These are phyloP conservation scores for Aethionema arabicum DNA, from an alignment of 345 rosid genomes.

Conservation along the genomic window DNA sequence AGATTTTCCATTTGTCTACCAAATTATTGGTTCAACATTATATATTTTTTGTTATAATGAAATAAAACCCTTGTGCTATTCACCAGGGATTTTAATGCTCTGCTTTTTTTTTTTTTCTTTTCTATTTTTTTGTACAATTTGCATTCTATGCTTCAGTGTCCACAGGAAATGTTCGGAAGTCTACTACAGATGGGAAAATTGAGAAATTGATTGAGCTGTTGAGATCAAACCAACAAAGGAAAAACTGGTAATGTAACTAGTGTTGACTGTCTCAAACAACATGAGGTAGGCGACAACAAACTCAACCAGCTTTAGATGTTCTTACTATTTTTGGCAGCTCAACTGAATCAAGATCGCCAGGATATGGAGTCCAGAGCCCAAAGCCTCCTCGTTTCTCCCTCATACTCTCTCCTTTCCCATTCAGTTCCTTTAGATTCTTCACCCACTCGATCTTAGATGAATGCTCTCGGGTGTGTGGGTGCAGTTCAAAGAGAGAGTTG, in stretches of 20 bases:
- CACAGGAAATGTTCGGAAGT: too few species aligned
- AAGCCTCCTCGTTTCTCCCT: constrained; percentile 87
- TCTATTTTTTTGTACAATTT: too few species aligned
- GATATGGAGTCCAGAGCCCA: constrained; percentile 94
- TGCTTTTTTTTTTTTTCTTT: background rate
- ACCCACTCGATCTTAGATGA: constrained; percentile 98
- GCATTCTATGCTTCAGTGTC: too few species aligned
- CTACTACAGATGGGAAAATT: too few species aligned
- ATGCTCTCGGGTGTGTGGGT: constrained; percentile 93
- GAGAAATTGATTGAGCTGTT: background rate
- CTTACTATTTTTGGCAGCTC: constrained; percentile 63
- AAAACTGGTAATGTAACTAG: background rate
- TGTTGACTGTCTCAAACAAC: constrained; percentile 20
- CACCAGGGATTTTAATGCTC: constrained; percentile 1
- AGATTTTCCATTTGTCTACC: background rate
- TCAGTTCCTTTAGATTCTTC: constrained; percentile 63
- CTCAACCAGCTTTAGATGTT: constrained; percentile 87
- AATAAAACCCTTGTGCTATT: too few species aligned
- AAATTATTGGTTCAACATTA: constrained; percentile 4
- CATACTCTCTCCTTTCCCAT: constrained; percentile 76
- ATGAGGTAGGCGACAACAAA: too few species aligned
- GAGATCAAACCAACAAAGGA: constrained; percentile 5
- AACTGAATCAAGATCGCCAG: constrained; percentile 70
- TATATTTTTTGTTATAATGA: constrained; percentile 7
- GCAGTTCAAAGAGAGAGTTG: constrained; percentile 77